A percentile compares a stretch with the other conserved stretches of the same genome.
phyloP scores from a whole-genome alignment of 2,329 filamentous ascomycete species.

The Lachnum nothofagi region DNA sequence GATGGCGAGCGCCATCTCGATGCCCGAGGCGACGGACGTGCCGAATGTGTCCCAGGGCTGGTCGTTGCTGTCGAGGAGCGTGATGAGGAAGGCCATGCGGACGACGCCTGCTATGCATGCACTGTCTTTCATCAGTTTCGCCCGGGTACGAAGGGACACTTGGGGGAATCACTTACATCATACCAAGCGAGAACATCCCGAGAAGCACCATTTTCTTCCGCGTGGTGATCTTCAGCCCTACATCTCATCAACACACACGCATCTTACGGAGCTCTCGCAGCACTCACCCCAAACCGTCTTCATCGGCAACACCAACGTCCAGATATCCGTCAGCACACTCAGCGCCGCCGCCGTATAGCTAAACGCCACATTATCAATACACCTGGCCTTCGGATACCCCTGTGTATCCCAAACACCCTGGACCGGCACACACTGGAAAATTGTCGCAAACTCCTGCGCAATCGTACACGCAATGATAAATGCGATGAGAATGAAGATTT shows the following conservation, averaged over 20 bases:
- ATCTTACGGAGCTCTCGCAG: not conserved
- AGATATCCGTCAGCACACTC: constrained; percentile 1
- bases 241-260: not conserved
- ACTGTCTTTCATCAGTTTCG: not conserved
- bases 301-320: constrained; percentile 2
- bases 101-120: constrained; percentile 11
- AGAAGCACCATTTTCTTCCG: constrained; percentile 1
- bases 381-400: not conserved
- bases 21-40: constrained; percentile 2
- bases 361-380: constrained; percentile 5
- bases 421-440: constrained; percentile 4
- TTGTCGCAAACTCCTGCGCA: constrained; percentile 1
- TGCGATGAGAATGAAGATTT: not conserved
- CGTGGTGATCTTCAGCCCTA: not conserved
- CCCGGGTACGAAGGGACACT: not conserved
- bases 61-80: not conserved
- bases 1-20: constrained; percentile 2
- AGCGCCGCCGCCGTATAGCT: constrained; percentile 1
- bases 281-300: constrained; percentile 1
- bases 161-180: not conserved
- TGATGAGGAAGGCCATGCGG: constrained; percentile 6
- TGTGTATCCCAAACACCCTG: not conserved
- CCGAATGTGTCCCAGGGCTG: constrained; percentile 4
- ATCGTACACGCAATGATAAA: constrained; percentile 1
- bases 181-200: constrained; percentile 5